Base-by-base conservation (phyloP, 2,329 filamentous ascomycete species). In the Diaporthe citriasiana region DNA sequence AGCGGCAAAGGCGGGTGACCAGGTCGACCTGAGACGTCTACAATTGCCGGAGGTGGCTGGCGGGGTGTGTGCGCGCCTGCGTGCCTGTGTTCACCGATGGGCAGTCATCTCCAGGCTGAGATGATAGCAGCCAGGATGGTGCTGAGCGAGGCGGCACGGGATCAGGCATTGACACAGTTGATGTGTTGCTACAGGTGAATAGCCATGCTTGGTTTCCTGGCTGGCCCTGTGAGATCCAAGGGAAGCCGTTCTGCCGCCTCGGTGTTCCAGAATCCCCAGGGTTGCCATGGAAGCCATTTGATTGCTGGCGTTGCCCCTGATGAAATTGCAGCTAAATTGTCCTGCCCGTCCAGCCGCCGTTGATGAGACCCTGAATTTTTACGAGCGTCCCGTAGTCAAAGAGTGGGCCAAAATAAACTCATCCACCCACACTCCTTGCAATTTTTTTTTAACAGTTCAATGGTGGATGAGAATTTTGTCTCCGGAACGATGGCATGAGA, bases 271-370 rank as follows among this genome's bases (percentile, higher is more conserved):
- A 72, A 65, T 47, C 17, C 40, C 57, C 59, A 65, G 66, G 66
- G 68, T 75, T 69, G 74, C 72, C 53, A 63, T 55, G 45, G 66
- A 74, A 71, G 71, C 71, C 73, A 71, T 75, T 50, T 75, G 68
- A 65, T 69, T 66, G 57, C 57, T 72, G 72, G 71, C 35, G 56
- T 55, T 63, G 71, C 66, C 59, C 50, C 38, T 71, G 66, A 57
- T 38, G 68, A 75, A 71, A 75, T 75, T 75, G 68, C 74, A 60
- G 65, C 30, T 51, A 56, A 69, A 65, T 50, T 51, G 56, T 53
- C 45, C 70, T 59, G 57, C 30, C 56, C 70, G 56, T 60, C 70
- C n/a, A 60, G 70, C 56, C 70, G 70, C 45, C 45, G 70, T 63
- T 63, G 33, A 71, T 45, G 70, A 71, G 69, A 71, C 69, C 69